phyloP scores from a whole-genome alignment of 2,329 filamentous ascomycete species.

The Fusarium decemcellulare region DNA sequence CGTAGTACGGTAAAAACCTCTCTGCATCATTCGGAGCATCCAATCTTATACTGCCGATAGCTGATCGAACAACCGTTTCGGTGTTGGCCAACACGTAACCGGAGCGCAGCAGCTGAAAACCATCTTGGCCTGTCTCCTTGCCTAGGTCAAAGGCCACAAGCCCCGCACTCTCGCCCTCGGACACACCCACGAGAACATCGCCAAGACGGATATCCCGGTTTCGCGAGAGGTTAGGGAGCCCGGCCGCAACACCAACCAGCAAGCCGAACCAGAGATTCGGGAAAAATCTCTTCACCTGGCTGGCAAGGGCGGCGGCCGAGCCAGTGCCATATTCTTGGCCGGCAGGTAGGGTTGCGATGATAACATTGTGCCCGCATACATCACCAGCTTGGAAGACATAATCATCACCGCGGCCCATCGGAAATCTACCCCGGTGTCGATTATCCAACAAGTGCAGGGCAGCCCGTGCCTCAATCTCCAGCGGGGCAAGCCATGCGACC shows the following conservation, averaged over 20 bases:
- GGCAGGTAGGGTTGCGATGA: constrained; percentile 52
- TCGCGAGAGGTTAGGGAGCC: constrained; percentile 47
- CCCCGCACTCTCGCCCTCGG: constrained; percentile 41
- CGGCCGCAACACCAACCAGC: constrained; percentile 54
- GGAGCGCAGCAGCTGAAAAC: constrained; percentile 44
- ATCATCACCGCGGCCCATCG: constrained; percentile 49
- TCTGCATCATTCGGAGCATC: constrained; percentile 39
- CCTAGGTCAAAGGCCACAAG: constrained; percentile 53
- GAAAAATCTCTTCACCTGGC: constrained; percentile 52
- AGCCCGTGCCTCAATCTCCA: constrained; percentile 54
- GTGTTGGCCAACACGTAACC: constrained; percentile 48
- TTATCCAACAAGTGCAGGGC: constrained; percentile 53
- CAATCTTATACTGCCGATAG: constrained; percentile 51
- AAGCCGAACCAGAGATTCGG: constrained; percentile 55
- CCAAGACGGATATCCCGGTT: constrained; percentile 55
- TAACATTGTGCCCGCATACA: constrained; percentile 53
- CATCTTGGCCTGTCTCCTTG: constrained; percentile 46
- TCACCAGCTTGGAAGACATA: constrained; percentile 55
- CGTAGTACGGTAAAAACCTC: constrained; percentile 43
- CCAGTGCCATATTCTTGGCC: constrained; percentile 52
- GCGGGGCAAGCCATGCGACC: constrained; percentile 55
- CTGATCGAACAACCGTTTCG: constrained; percentile 50
- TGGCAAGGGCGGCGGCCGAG: constrained; percentile 51
- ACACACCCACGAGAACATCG: constrained; percentile 52
- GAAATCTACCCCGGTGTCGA: constrained; percentile 50